phyloP scores from a whole-genome alignment of 2,329 filamentous ascomycete species.

The Cercospora sesami region DNA sequence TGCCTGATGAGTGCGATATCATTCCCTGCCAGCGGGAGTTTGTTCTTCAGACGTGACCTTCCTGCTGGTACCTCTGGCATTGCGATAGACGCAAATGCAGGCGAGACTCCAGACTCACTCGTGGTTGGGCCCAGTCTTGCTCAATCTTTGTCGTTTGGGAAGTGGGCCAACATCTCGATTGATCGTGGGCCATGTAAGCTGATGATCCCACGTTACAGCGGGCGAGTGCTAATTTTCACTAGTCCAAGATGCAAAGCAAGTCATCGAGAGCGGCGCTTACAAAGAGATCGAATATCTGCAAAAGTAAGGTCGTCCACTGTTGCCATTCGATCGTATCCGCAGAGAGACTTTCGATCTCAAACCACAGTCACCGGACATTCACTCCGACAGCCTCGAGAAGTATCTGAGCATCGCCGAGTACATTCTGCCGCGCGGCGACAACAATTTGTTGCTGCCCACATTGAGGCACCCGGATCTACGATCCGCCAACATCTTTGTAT shows the following conservation, averaged over 20 bases:
- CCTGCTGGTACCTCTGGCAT: conserved; percentile 21
- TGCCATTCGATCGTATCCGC: conserved; percentile 37
- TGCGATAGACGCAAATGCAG: conserved; percentile 21
- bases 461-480: conserved; percentile 33
- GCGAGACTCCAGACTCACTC: conserved; percentile 23
- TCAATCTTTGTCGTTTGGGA: conserved; percentile 38
- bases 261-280: conserved; percentile 36
- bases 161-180: conserved; percentile 29
- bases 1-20: conserved; percentile 31
- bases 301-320: conserved; percentile 34
- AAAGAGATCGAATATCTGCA: conserved; percentile 39
- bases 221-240: conserved; percentile 10
- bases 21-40: conserved; percentile 39
- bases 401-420: conserved; percentile 34
- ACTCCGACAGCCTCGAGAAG: conserved; percentile 36
- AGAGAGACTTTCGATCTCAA: conserved; percentile 39
- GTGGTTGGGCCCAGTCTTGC: conserved; percentile 38
- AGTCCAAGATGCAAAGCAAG: conserved; percentile 33
- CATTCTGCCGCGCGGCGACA: conserved; percentile 27
- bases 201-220: too few relatives aligned
- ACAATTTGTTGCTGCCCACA: conserved; percentile 21
- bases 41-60: conserved; percentile 40
- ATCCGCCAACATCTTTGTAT: conserved; percentile 40
- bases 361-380: conserved; percentile 33
- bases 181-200: conserved; percentile 41